A percentile compares a stretch with the other conserved stretches of the same genome.
phyloP scores from a whole-genome alignment of 768 basidiomycete genomes.

The Naematelia encephala region DNA sequence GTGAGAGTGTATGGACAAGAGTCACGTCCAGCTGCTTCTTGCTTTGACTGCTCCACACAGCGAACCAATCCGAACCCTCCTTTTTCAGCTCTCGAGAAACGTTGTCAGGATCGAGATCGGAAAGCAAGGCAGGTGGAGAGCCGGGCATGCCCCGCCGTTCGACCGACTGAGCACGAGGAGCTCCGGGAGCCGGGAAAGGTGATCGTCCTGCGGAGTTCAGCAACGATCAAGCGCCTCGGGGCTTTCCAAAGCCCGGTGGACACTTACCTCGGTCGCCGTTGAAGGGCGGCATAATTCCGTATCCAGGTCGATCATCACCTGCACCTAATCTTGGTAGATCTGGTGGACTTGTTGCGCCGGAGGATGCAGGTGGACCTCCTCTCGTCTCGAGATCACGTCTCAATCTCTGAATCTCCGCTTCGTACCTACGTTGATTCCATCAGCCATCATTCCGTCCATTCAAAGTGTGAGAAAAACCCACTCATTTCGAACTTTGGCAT shows the following conservation, averaged over 20 bases:
- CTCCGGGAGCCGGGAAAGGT: slow-evolving; percentile 32
- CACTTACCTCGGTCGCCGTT: slow-evolving; percentile 17
- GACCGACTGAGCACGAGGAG: slow-evolving; percentile 43
- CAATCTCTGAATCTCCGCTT: slow-evolving; percentile 73
- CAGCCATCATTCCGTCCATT: neutral
- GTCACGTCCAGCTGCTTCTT: slow-evolving; percentile 74
- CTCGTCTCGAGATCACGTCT: slow-evolving; percentile 63
- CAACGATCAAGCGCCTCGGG: slow-evolving; percentile 8
- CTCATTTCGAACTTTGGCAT: slow-evolving; percentile 76
- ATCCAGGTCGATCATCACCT: slow-evolving; percentile 31
- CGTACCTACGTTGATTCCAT: slow-evolving; percentile 55
- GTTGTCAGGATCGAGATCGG: slow-evolving; percentile 52
- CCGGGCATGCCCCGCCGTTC: slow-evolving; percentile 17
- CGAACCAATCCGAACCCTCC: slow-evolving; percentile 81
- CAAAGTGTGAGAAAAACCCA: slow-evolving; percentile 19
- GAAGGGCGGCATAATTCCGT: slow-evolving; percentile 49
- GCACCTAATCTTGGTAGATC: slow-evolving; percentile 35
- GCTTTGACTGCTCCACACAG: slow-evolving; percentile 75
- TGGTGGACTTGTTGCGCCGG: slow-evolving; percentile 24
- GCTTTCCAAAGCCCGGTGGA: neutral
- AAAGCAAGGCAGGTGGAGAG: slow-evolving; percentile 37
- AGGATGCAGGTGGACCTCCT: slow-evolving; percentile 18
- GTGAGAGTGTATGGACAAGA: slow-evolving; percentile 80
- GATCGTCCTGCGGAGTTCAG: slow-evolving; percentile 45
- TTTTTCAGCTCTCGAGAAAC: slow-evolving; percentile 57